Conservation (phyloP, 441 rosid genomes). For the Gossypium aridum region DNA sequence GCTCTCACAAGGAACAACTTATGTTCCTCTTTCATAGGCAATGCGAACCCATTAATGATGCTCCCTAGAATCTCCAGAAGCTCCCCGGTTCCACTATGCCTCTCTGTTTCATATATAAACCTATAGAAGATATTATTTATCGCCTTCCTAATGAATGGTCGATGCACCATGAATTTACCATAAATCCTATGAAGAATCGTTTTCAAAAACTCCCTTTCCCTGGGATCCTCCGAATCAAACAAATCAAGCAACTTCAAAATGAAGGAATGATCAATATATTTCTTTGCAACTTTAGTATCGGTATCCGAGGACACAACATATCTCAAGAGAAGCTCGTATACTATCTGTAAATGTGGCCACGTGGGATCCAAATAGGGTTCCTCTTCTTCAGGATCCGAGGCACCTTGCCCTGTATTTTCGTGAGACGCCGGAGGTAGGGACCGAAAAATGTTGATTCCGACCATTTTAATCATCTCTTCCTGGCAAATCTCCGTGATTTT, state of each 20-base stretch:
- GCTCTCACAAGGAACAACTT: slow-evolving; percentile 84
- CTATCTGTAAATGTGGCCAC: slow-evolving; percentile 87
- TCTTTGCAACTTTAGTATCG: slow-evolving; percentile 66
- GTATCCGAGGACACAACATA: slow-evolving; percentile 68
- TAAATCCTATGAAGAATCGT: slow-evolving; percentile 83
- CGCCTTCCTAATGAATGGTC: slow-evolving; percentile 79
- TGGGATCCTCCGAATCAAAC: slow-evolving; percentile 85
- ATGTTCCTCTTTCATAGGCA: slow-evolving; percentile 97
- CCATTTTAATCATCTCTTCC: slow-evolving; percentile 79
- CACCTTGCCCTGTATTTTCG: slow-evolving; percentile 80
- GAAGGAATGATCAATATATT: slow-evolving; percentile 77
- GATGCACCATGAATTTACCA: slow-evolving; percentile 78
- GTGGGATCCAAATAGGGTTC: slow-evolving; percentile 79
- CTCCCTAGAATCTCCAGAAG: slow-evolving; percentile 90
- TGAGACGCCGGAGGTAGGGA: slow-evolving; percentile 75
- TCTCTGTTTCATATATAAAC: slow-evolving; percentile 87
- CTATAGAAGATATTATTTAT: slow-evolving; percentile 77
- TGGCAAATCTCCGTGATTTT: slow-evolving; percentile 69
- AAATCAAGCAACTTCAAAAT: slow-evolving; percentile 72
- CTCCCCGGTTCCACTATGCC: slow-evolving; percentile 82
- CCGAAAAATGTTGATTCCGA: slow-evolving; percentile 58
- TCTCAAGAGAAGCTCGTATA: slow-evolving; percentile 60
- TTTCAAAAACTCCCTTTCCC: slow-evolving; percentile 87
- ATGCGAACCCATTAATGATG: slow-evolving; percentile 88
- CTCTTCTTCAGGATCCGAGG: slow-evolving; percentile 77